Base-by-base conservation (phyloP, 2,329 filamentous ascomycete species). In the Nemania serpens region DNA sequence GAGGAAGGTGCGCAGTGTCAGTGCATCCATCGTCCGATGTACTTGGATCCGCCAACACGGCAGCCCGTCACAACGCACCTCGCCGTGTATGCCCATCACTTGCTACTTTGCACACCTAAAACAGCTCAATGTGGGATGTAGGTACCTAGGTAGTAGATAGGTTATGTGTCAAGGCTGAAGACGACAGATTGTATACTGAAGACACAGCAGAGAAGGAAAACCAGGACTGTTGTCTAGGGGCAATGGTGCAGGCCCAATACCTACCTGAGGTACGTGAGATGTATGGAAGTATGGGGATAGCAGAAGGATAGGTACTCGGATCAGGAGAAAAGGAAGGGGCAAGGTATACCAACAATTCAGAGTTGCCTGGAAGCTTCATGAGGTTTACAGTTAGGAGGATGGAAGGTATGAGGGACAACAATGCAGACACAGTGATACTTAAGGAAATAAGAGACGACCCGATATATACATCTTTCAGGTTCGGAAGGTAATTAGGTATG, bases 1-100 rank as follows among this genome's bases (percentile, higher is more conserved):
- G 18, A 53, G 55, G 61, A 58, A 62, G 55, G 61, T 41, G 17
- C 61, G 18, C 29, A 25, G 25, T 29, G 25, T 29, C 7, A 29
- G 25, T 43, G 20, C 17, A 46, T 18, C n/a, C 20, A 25, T 47
- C 18, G 39, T 37, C 43, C 12, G 15, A 33, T 39, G 1, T 48
- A 22, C 46, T 46, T 42, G 39, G 15, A 20, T 41, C 13, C 15
- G 7, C 36, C 17, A 12, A 20, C 34, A 45, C 17, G 37, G 20
- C 36, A 12, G 45, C 39, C 17, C 9, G 29, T 17, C 15, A 17
- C 7, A 50, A 11, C 11, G 11, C 17, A 33, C 20, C 18, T 22
- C 34, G 18, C n/a, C 13, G 46, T n/a, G 33, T 11, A 20, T 18
- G 5, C 12, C 17, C 33, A 37, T 49, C 9, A 41, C 54, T 58